Percentiles rank a stretch among this genome's conserved stretches.
Conservation (phyloP, 2,329 filamentous ascomycete genomes). For the Plectosphaerella plurivora region DNA sequence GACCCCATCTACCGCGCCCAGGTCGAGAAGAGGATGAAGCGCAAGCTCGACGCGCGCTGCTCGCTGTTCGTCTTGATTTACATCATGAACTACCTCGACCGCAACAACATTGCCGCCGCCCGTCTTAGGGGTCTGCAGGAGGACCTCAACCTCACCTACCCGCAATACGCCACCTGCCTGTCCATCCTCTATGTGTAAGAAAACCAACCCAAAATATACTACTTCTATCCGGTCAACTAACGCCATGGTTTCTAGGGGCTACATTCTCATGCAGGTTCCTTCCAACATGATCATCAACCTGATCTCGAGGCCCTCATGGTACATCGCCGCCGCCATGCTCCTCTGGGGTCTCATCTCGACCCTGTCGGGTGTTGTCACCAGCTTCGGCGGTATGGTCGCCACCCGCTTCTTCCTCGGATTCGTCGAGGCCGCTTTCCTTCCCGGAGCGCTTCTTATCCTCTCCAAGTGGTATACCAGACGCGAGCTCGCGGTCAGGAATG, state of each 20-base stretch:
- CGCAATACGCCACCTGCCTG: slow-evolving; percentile 60
- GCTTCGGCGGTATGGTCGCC: slow-evolving; percentile 49
- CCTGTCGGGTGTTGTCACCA: slow-evolving; percentile 45
- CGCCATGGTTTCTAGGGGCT: slow-evolving; percentile 24
- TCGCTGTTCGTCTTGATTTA: slow-evolving; percentile 70
- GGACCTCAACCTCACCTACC: slow-evolving; percentile 51
- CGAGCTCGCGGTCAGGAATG: slow-evolving; percentile 49
- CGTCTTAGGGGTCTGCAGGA: slow-evolving; percentile 59
- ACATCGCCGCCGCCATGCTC: slow-evolving; percentile 48
- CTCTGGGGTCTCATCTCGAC: slow-evolving; percentile 61
- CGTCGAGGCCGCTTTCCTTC: slow-evolving; percentile 60
- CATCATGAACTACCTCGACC: slow-evolving; percentile 66
- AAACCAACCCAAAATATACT: no score
- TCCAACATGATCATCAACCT: slow-evolving; percentile 55
- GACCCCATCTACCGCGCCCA: slow-evolving; percentile 43
- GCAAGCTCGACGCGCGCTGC: slow-evolving; percentile 67
- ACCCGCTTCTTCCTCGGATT: slow-evolving; percentile 58
- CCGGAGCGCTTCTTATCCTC: slow-evolving; percentile 58
- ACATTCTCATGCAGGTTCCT: slow-evolving; percentile 60
- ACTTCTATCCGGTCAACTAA: no score
- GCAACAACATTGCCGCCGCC: slow-evolving; percentile 66
- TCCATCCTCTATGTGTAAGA: slow-evolving; percentile 58
- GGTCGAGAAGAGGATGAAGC: slow-evolving; percentile 62
- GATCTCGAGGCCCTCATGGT: slow-evolving; percentile 45
- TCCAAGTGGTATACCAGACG: slow-evolving; percentile 64